These are phyloP conservation scores for Pseudocercospora pini-densiflorae DNA, from an alignment of 2,329 filamentous ascomycete genomes.

Conservation along the genomic window DNA sequence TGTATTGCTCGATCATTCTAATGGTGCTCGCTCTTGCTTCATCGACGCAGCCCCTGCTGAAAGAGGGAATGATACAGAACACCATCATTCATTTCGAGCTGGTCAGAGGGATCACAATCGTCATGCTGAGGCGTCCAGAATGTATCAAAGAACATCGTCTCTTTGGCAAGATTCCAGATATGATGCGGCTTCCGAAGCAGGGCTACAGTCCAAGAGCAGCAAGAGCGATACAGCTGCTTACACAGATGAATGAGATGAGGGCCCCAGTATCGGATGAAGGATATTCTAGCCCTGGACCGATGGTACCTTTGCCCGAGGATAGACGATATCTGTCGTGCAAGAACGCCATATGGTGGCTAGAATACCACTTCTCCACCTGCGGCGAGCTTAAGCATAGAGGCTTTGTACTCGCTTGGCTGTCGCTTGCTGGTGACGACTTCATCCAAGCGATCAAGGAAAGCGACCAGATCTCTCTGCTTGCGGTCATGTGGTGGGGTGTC, in stretches of 20 bases:
- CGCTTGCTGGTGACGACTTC: conserved; percentile 18
- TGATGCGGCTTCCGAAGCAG: conserved; percentile 12
- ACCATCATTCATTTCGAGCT: conserved; percentile 21
- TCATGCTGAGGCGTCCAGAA: conserved; percentile 23
- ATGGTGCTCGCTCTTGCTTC: conserved; percentile 24
- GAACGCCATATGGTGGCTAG: conserved; percentile 17
- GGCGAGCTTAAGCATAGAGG: conserved; percentile 10
- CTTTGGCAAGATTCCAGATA: conserved; percentile 16
- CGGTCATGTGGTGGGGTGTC: conserved; percentile 23
- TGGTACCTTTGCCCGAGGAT: not conserved
- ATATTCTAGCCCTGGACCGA: not conserved
- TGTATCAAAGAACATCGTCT: conserved; percentile 11
- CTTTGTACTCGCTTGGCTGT: conserved; percentile 19
- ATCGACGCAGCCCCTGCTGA: conserved; percentile 14
- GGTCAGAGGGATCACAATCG: conserved; percentile 16
- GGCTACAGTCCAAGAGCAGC: not conserved
- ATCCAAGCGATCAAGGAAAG: conserved; percentile 17
- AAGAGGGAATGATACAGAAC: conserved; percentile 20
- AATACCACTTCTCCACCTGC: conserved; percentile 19
- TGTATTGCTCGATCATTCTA: conserved; percentile 21
- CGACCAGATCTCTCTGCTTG: conserved; percentile 18
- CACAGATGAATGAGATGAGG: conserved; percentile 13
- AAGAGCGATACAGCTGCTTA: conserved; percentile 3
- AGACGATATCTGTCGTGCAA: conserved; percentile 20
- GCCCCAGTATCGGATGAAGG: not conserved